Evolutionary conservation across 352 stramenopile species (phyloP).

Genomic region (Pythium biforme): DNA sequence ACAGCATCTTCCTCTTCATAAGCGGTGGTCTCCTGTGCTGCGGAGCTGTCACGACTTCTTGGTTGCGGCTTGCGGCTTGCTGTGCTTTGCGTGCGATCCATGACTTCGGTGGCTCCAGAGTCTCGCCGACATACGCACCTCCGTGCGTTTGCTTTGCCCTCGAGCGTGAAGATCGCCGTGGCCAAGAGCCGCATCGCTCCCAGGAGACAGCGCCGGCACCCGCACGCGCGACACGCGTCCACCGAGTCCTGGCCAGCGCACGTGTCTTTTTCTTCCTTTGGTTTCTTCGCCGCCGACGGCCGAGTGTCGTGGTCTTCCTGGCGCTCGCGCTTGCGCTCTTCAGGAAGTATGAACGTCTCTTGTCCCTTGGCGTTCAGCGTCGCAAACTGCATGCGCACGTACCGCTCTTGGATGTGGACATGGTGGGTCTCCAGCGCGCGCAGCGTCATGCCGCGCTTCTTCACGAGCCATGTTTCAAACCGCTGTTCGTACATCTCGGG

Average conservation of each 20-base stretch:
- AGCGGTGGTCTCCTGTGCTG: neutral
- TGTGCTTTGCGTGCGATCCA: no score
- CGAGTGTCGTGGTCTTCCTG: neutral
- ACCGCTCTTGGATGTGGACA: neutral
- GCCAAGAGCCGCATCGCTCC: neutral
- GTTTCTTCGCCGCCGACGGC: neutral
- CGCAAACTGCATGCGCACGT: constrained; percentile 9
- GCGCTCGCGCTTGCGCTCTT: neutral
- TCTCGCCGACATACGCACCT: neutral
- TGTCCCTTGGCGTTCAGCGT: neutral
- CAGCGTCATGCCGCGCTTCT: neutral
- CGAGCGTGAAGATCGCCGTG: neutral
- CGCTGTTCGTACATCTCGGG: constrained; percentile 3
- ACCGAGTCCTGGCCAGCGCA: neutral
- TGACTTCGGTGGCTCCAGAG: neutral
- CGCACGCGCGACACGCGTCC: constrained; percentile 9
- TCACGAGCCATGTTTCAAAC: constrained; percentile 17
- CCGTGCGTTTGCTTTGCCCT: neutral
- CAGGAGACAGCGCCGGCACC: constrained; percentile 12
- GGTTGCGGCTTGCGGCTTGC: neutral
- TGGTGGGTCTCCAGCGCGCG: neutral
- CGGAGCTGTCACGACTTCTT: neutral
- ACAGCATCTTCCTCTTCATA: neutral
- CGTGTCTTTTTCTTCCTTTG: neutral
- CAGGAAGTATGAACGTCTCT: neutral